Evolutionary conservation across 108 stramenopile species (phyloP), one percentile per base, ranked within the genome.

Genomic region (Skeletonema potamos): DNA sequence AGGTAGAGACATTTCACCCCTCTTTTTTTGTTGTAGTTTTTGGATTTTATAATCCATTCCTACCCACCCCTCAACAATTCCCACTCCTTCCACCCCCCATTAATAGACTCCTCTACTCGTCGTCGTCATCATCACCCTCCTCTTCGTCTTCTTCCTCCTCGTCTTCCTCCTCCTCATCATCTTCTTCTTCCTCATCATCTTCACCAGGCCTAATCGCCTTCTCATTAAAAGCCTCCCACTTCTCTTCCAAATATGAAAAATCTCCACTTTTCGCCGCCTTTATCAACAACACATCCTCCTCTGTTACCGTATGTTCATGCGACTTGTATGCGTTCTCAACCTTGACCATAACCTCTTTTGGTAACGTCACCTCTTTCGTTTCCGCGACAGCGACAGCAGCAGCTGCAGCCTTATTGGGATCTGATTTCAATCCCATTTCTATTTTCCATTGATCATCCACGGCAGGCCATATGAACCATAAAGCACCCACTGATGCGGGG

Each of bases 401-500:
- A 5, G 4, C 6, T 26, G 54, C 22, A 26, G 54, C 54, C 4
- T 4, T 8, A 34, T 59, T 29, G 0, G 58, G 58, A 34, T 59
- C 58, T 6, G 27, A 6, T 32, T 75, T 72, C 17, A 86, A 17
- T 20, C 85, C 85, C 59, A 83, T 66, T 12, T 51, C 27, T 12
- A 83, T 77, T 39, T 86, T 86, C 69, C 79, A 83, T 22, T 66
- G 63, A 32, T 83, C 82, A 33, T 80, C 75, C 17, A 86, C 76
- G 15, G 85, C 85, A 0, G 85, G 85, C 82, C 82, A 86, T 18
- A 86, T 66, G 66, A 86, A 83, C 85, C 85, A 86, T 2, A 80
- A 58, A 0, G 68, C 85, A 18, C 82, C 85, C 27, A 59, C 74
- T 1, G 66, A 61, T 2, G 66, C 59, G 18, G 85, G 85, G 30